Conservation (phyloP, 495 filamentous ascomycete genomes). For the Tetracladium marchalianum region DNA sequence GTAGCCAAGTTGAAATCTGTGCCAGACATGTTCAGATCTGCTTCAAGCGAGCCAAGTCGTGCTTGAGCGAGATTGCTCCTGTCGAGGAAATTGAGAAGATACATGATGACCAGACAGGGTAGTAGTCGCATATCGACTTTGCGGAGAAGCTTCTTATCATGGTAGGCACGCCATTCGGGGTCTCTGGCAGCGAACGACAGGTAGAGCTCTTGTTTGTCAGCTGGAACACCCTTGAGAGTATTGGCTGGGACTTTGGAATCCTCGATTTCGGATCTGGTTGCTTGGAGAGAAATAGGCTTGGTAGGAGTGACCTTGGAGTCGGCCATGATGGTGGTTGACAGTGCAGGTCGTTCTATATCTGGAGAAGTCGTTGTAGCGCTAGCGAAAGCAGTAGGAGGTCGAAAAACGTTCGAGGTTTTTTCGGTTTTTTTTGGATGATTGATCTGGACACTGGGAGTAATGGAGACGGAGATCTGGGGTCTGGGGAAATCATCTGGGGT, state of each 20-base stretch:
- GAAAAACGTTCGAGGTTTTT: too few relatives aligned
- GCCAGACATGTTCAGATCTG: constrained; percentile 33
- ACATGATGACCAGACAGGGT: constrained; percentile 27
- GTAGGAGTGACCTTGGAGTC: too few relatives aligned
- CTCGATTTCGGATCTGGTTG: too few relatives aligned
- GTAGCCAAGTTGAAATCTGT: constrained; percentile 44
- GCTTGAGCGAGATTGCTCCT: constrained; percentile 46
- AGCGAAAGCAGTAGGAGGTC: too few relatives aligned
- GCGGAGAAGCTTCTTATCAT: not conserved
- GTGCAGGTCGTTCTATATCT: too few relatives aligned
- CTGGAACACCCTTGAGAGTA: not conserved
- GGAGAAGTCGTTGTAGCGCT: too few relatives aligned
- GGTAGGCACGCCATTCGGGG: not conserved
- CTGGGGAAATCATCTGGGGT: too few relatives aligned
- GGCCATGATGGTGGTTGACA: too few relatives aligned
- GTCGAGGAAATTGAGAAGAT: constrained; percentile 52
- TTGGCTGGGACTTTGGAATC: not conserved
- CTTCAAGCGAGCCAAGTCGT: constrained; percentile 32
- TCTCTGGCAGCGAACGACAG: not conserved
- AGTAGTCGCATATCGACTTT: constrained; percentile 8
- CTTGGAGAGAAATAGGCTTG: too few relatives aligned
- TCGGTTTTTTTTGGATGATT: too few relatives aligned
- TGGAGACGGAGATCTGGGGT: too few relatives aligned
- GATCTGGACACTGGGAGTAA: too few relatives aligned
- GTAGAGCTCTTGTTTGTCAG: not conserved